Conservation (phyloP, 805 yeast species). For the Sporopachydermia lactativora region DNA sequence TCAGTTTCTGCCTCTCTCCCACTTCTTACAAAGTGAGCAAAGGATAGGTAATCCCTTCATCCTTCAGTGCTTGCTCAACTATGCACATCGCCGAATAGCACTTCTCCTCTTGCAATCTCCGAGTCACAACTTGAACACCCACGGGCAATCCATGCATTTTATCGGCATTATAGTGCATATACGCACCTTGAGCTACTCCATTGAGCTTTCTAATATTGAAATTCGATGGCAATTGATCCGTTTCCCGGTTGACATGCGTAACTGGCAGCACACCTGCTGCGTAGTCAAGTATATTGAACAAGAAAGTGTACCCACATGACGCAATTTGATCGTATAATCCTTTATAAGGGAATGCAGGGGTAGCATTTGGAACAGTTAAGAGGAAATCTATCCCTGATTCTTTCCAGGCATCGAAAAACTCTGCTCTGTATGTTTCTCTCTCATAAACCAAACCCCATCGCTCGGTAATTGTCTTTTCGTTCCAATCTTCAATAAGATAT, state of each 20-base stretch:
- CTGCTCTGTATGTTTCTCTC: conserved; percentile 22
- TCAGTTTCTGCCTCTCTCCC: too few relatives aligned
- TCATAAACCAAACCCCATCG: conserved; percentile 21
- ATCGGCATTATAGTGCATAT: conserved; percentile 33
- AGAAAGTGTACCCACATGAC: conserved; percentile 37
- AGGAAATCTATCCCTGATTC: conserved; percentile 23
- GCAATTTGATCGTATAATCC: conserved; percentile 21
- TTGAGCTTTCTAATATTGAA: conserved; percentile 18
- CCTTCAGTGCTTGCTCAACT: conserved; percentile 21
- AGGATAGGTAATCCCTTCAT: conserved; percentile 16
- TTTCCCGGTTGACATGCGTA: conserved; percentile 31
- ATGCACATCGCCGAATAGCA: conserved; percentile 32
- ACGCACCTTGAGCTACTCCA: conserved; percentile 30
- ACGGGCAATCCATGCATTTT: conserved; percentile 47
- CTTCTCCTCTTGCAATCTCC: conserved; percentile 48
- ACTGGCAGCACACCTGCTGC: conserved; percentile 46
- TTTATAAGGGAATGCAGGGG: conserved; percentile 27
- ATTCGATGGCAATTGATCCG: conserved; percentile 18
- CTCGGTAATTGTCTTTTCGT: conserved; percentile 20
- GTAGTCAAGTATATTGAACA: conserved; percentile 41
- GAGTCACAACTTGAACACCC: conserved; percentile 52
- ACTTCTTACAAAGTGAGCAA: conserved; percentile 10
- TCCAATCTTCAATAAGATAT: conserved; percentile 21
- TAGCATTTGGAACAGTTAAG: conserved; percentile 26
- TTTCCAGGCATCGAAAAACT: conserved; percentile 21